phyloP scores from a whole-genome alignment of 2,329 filamentous ascomycete species.

The Mycosphaerelloides madeirae region DNA sequence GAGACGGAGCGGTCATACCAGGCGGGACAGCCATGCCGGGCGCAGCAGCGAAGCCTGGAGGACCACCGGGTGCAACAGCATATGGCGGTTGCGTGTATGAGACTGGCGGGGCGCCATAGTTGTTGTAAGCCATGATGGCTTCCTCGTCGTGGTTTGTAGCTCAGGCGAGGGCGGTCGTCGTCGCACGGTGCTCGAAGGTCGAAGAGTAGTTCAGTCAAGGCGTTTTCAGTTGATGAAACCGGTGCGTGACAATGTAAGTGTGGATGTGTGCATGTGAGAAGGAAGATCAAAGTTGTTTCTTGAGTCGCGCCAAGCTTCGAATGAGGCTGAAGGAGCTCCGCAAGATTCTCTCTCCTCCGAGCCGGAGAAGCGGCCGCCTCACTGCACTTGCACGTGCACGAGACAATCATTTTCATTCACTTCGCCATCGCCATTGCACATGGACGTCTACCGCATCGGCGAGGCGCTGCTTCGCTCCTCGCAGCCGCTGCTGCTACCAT shows the following conservation, averaged over 20 bases:
- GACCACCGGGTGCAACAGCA: slow-evolving; percentile 53
- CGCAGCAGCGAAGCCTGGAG: slow-evolving; percentile 76
- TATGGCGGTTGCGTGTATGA: slow-evolving; percentile 68
- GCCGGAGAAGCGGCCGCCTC: not conserved
- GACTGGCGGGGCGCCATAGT: slow-evolving; percentile 39
- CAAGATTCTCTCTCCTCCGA: not conserved
- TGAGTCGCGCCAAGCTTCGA: too few species aligned
- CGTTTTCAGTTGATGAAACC: too few species aligned
- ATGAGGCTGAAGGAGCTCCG: too few species aligned
- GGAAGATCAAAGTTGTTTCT: too few species aligned
- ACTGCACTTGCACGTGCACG: slow-evolving; percentile 1
- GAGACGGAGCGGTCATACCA: slow-evolving; percentile 68
- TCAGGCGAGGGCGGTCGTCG: too few species aligned
- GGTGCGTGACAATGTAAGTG: too few species aligned
- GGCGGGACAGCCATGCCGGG: slow-evolving; percentile 76
- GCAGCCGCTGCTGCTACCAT: slow-evolving; percentile 19
- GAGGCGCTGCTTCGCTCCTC: slow-evolving; percentile 28
- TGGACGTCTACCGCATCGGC: slow-evolving; percentile 30
- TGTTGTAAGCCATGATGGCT: slow-evolving; percentile 32
- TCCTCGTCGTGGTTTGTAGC: not conserved
- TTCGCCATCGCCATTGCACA: slow-evolving; percentile 10
- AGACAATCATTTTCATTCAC: too few species aligned
- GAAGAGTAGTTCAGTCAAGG: too few species aligned
- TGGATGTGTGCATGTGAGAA: too few species aligned
- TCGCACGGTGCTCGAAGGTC: too few species aligned